Percentiles rank a stretch among this genome's conserved stretches.
Evolutionary conservation across 1,139 yeast species (phyloP).

Genomic region (Geotrichum histeridarum): DNA sequence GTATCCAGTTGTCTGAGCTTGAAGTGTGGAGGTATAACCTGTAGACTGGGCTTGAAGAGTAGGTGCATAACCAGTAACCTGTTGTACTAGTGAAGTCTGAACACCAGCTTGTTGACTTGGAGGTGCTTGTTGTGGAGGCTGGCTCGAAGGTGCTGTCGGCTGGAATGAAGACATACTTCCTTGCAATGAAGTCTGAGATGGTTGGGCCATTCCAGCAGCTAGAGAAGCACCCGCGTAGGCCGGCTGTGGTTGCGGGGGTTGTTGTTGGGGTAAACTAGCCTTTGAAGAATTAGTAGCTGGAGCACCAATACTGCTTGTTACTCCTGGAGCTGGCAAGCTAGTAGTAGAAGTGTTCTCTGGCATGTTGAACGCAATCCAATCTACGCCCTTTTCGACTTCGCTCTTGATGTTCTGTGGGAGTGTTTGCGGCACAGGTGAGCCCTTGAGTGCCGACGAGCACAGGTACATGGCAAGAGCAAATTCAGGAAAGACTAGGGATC

Average conservation of each 20-base stretch:
- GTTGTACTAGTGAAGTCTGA: slow-evolving; percentile 4
- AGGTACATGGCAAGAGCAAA: slow-evolving; percentile 89
- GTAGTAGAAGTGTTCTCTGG: slow-evolving; percentile 50
- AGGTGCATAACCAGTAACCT: slow-evolving; percentile 29
- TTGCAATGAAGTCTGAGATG: slow-evolving; percentile 18
- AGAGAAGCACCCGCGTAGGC: not conserved
- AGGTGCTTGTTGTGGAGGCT: slow-evolving; percentile 17
- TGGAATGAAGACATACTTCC: slow-evolving; percentile 42
- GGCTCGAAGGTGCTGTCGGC: slow-evolving; percentile 22
- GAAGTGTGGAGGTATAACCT: slow-evolving; percentile 29
- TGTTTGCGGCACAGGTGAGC: slow-evolving; percentile 66
- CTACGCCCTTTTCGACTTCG: slow-evolving; percentile 84
- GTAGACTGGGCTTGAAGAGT: slow-evolving; percentile 42
- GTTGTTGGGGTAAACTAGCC: not conserved
- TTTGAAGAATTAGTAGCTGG: slow-evolving; percentile 34
- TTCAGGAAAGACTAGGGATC: slow-evolving; percentile 84
- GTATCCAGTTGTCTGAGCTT: slow-evolving; percentile 29
- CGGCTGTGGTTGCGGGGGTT: no score
- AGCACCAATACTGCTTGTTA: not conserved
- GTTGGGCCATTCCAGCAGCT: not conserved
- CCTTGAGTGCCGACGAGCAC: slow-evolving; percentile 71
- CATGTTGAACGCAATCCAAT: slow-evolving; percentile 74
- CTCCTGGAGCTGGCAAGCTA: slow-evolving; percentile 7
- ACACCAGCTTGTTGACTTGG: slow-evolving; percentile 38
- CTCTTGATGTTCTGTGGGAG: slow-evolving; percentile 69